Percentiles rank a stretch among this genome's conserved stretches.
phyloP scores from a whole-genome alignment of 352 stramenopile genomes.

The Pythium chondricola region DNA sequence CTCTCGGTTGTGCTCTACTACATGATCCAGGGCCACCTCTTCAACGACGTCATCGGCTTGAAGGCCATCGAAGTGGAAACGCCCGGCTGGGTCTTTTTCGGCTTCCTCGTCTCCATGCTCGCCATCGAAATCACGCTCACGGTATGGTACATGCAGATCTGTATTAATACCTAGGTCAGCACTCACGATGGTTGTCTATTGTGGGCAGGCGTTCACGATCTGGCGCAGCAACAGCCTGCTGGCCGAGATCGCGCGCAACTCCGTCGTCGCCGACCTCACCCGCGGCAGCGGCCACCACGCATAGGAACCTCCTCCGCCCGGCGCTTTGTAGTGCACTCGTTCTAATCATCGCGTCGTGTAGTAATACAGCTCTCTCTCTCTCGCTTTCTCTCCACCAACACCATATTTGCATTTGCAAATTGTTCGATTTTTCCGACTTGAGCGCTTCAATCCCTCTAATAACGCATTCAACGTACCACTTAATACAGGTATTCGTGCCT shows the following conservation, averaged over 20 bases:
- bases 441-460: no score
- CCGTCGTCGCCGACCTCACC: conserved; percentile 38
- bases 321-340: no score
- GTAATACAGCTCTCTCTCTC: no score
- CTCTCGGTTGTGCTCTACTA: conserved; percentile 51
- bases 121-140: conserved; percentile 48
- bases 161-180: background rate
- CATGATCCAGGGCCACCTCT: conserved; percentile 43
- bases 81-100: conserved; percentile 44
- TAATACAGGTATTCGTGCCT: conserved; percentile 4
- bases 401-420: conserved; percentile 3
- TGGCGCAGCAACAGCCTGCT: conserved; percentile 49
- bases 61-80: conserved; percentile 17
- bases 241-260: conserved; percentile 67
- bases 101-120: conserved; percentile 58
- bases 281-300: conserved; percentile 27
- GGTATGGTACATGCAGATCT: no score
- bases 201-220: conserved; percentile 39
- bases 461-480: no score
- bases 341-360: no score
- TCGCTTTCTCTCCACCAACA: background rate
- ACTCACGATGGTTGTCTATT: conserved; percentile 2
- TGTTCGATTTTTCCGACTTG: background rate
- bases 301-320: conserved; percentile 6
- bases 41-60: conserved; percentile 42